Base-by-base conservation (phyloP, 257 asterid species). In the Salvia hispanica region DNA sequence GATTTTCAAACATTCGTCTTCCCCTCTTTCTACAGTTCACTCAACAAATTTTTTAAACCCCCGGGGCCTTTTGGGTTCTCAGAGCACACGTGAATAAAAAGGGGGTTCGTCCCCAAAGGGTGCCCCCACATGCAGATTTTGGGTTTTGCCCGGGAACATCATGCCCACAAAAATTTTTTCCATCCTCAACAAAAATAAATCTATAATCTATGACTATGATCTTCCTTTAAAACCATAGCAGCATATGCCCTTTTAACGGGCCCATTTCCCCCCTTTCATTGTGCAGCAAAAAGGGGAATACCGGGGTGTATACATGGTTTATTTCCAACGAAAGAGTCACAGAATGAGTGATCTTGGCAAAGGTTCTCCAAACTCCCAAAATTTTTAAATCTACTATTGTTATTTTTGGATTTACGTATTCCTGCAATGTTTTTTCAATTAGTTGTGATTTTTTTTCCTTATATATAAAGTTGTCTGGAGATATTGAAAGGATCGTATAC, bases 41-140 rank as follows among this genome's bases (percentile, higher is more conserved):
- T 37, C 89, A 84, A 70, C 87, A 77, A 60, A 68, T 81, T 25
- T 86, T 87, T 61, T 89, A 89, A 51, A 76, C 89, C 46, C 67
- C 93, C 3, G 54, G 76, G 83, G 82, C 81, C 46, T 89, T 81
- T 71, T n/a, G n/a, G 88, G 79, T 43, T 74, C 98, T 66, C 95
- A 86, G 75, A 75, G 80, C 65, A 45, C 77, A 21, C 77, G 89
- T 68, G 94, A 83, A 50, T 92, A 76, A 37, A 79, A 50, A 0
- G 72, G 92, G 77, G 79, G 81, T 21, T 71, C 96, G 46, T 86
- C 95, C 14, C 91, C 92, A 21, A n/a, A n/a, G 98, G 85, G 53
- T 92, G 98, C 96, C 83, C 85, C 52, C 96, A 89, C 58, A 92
- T 92, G 98, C 98, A 92, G 81, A 83, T 85, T 66, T n/a, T n/a